A percentile compares a stretch with the other conserved stretches of the same genome.
These are phyloP conservation scores for Nicotiana knightiana DNA, from an alignment of 257 asterid genomes.

Conservation along the genomic window DNA sequence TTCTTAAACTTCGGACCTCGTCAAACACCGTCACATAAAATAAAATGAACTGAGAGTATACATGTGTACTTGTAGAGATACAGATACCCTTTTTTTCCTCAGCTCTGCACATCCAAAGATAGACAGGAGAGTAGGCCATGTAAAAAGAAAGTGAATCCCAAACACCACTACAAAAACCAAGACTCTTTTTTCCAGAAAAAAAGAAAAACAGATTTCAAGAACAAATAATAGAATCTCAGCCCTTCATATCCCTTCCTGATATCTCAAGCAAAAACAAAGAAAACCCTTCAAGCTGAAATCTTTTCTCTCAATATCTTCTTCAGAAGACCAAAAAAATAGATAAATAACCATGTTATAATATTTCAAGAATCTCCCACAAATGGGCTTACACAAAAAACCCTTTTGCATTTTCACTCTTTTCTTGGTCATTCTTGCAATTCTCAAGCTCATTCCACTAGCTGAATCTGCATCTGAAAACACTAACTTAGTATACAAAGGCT, in stretches of 20 bases:
- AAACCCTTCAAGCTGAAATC: constrained; percentile 23
- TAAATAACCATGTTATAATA: constrained; percentile 42
- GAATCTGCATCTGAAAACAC: constrained; percentile 60
- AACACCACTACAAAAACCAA: constrained; percentile 40
- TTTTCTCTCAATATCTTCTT: not conserved
- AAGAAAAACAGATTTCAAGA: constrained; percentile 29
- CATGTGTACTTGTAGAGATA: constrained; percentile 25
- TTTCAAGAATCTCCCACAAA: constrained; percentile 39
- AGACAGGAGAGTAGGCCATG: constrained; percentile 21
- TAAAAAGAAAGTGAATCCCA: constrained; percentile 30
- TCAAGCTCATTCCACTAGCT: constrained; percentile 37
- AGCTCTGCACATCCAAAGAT: constrained; percentile 29
- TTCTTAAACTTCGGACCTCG: too few relatives aligned
- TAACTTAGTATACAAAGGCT: constrained; percentile 79
- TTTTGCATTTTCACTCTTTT: constrained; percentile 28
- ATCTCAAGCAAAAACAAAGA: constrained; percentile 18
- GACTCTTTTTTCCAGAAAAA: constrained; percentile 15
- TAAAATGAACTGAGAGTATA: not conserved
- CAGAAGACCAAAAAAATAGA: constrained; percentile 9
- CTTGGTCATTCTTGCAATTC: constrained; percentile 27
- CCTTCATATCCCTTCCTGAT: constrained; percentile 22
- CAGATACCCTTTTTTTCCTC: constrained; percentile 12
- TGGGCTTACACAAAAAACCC: constrained; percentile 44
- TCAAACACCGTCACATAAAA: too few relatives aligned
- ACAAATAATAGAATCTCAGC: constrained; percentile 9